Evolutionary conservation across 768 basidiomycete species (phyloP).

Genomic region (Russula dissimulans): DNA sequence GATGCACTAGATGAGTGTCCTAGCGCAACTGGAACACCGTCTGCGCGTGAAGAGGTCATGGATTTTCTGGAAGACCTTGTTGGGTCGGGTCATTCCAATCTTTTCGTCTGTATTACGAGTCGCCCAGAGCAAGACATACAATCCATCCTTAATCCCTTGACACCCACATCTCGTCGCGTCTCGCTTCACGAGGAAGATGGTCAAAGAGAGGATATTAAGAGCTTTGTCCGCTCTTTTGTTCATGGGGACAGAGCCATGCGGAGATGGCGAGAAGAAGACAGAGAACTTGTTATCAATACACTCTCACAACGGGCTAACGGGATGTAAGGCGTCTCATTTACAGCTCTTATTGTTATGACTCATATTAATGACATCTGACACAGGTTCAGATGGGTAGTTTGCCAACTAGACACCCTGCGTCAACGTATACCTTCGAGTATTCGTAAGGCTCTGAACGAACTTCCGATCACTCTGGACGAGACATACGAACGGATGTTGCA

Average conservation of each 20-base stretch:
- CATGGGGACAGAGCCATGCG: not conserved
- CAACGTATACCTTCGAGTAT: not conserved
- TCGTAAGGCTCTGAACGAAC: not conserved
- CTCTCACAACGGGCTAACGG: not conserved
- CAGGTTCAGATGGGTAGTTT: not conserved
- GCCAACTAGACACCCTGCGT: not conserved
- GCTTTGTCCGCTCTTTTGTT: not conserved
- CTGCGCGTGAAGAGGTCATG: not conserved
- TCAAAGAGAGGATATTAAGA: not conserved
- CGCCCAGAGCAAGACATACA: not conserved
- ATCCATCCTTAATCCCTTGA: not conserved
- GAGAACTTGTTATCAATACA: not conserved
- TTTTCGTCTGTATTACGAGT: not conserved
- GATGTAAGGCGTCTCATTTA: not conserved
- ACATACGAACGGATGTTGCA: not conserved
- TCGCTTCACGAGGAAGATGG: constrained; percentile 6
- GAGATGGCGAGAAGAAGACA: not conserved
- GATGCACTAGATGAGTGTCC: constrained; percentile 3
- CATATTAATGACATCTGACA: not conserved
- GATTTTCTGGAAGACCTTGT: not conserved
- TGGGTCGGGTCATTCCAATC: not conserved
- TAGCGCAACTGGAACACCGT: not conserved
- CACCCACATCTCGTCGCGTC: not conserved
- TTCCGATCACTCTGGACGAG: not conserved
- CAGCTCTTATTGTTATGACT: no score